These are phyloP conservation scores for Lagenaria siceraria DNA, from an alignment of 306 rosid species.

Conservation along the genomic window DNA sequence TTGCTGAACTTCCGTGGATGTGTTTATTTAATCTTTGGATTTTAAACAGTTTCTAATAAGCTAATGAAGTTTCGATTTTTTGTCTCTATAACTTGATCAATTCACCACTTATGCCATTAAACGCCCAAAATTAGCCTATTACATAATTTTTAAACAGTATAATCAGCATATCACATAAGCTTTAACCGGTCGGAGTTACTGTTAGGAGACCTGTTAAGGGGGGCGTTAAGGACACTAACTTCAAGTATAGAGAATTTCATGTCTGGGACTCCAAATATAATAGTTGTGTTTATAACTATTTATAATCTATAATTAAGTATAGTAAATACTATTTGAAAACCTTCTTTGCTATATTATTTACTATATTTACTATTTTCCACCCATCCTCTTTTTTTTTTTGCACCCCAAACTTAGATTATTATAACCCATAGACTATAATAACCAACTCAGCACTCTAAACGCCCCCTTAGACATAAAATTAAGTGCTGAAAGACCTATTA, in stretches of 20 bases:
- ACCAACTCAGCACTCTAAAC: too few relatives aligned
- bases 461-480: not conserved
- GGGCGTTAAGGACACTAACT: too few relatives aligned
- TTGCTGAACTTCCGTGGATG: not conserved
- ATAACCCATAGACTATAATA: too few relatives aligned
- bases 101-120: not conserved
- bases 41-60: not conserved
- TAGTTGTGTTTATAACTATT: too few relatives aligned
- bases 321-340: too few relatives aligned
- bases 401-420: too few relatives aligned
- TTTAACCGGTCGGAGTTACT: not conserved
- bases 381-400: too few relatives aligned
- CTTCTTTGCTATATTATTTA: too few relatives aligned
- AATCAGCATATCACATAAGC: not conserved
- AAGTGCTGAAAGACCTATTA: not conserved
- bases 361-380: too few relatives aligned
- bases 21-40: not conserved
- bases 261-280: too few relatives aligned
- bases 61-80: not conserved
- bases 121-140: not conserved
- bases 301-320: too few relatives aligned
- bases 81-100: not conserved
- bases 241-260: too few relatives aligned
- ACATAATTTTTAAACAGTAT: not conserved
- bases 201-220: not conserved